Evolutionary conservation across 371 early-diverging fungal genomes (phyloP), one percentile per base, ranked within the genome.

Genomic region (Rhizopus delemar): DNA sequence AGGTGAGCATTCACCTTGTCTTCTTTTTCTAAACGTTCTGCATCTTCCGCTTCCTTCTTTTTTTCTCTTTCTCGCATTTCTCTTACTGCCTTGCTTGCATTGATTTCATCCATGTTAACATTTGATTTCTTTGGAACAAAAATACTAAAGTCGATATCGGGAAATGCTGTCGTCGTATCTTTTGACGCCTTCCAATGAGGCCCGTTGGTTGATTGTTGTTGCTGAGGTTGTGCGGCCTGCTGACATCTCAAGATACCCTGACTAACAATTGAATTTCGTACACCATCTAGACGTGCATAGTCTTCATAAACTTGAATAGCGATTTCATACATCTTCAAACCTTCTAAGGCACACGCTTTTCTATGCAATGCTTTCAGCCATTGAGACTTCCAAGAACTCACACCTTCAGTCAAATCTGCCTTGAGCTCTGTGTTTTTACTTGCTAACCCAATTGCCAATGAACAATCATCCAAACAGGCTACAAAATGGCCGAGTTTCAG

Each of bases 401-500:
- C 28, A 7, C 52, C 48, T 16, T 46, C 60, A 12, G 65, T 62
- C 33, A 86, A 60, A 0, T 71, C 74, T 6, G 57, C 33, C 8
- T 71, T 69, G 8, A 3, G 15, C 9, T 13, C 41, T 12, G 49
- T 46, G 15, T 56, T 16, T n/a, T 51, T 35, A 5, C 54, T 49
- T 34, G 65, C 65, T n/a, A 64, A 6, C 29, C 48, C 46, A 36
- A 64, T 59, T 3, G 65, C 59, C 11, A 36, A 4, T 4, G 50
- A 13, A 59, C 90, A 90, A 56, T 93, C 93, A 4, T 71, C 69
- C 1, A 91, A 62, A n/a, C 80, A 83, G 11, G 83, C 85, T 22
- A 81, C 79, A 68, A 91, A 88, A 49, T 93, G 87, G 16, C 95
- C 96, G n/a, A 78, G 90, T 74, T 97, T 96, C 41, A 92, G 70